Conservation (phyloP, 805 yeast species). For the Candida sakaeoensis region DNA sequence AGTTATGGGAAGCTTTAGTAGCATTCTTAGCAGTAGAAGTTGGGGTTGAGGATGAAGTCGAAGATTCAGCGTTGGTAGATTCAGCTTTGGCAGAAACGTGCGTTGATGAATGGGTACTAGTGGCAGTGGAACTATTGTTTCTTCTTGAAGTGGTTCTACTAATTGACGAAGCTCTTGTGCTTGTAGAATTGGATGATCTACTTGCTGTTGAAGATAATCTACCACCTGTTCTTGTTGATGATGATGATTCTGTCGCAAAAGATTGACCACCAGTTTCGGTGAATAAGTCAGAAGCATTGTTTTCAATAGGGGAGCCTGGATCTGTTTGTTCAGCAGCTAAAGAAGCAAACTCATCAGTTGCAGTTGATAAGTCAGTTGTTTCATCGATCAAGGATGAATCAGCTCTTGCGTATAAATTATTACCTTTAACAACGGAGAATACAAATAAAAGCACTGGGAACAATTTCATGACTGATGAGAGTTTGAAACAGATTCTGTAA, state of each 20-base stretch:
- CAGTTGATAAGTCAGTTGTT: slow-evolving; percentile 7
- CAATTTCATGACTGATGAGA: not conserved
- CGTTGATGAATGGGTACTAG: not conserved
- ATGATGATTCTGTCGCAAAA: no score
- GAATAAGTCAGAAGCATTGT: slow-evolving; percentile 5
- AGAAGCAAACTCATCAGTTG: slow-evolving; percentile 1
- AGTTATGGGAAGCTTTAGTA: not conserved
- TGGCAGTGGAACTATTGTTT: not conserved
- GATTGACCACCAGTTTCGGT: slow-evolving; percentile 6
- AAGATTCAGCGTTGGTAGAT: not conserved
- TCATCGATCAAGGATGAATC: slow-evolving; percentile 5
- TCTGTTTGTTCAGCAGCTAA: slow-evolving; percentile 8
- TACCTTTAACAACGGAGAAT: not conserved
- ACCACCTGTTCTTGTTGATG: not conserved
- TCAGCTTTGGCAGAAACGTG: not conserved
- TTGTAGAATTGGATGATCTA: not conserved
- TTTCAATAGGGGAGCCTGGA: slow-evolving; percentile 6
- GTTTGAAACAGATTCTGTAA: not conserved
- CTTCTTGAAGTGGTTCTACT: not conserved
- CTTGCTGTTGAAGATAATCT: slow-evolving; percentile 5
- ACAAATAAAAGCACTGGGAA: not conserved
- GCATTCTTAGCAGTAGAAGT: not conserved
- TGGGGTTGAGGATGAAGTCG: not conserved
- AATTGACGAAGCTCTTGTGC: not conserved
- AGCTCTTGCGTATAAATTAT: slow-evolving; percentile 9